Evolutionary conservation across 768 basidiomycete genomes (phyloP).

Genomic region (Wakefieldia striispora): DNA sequence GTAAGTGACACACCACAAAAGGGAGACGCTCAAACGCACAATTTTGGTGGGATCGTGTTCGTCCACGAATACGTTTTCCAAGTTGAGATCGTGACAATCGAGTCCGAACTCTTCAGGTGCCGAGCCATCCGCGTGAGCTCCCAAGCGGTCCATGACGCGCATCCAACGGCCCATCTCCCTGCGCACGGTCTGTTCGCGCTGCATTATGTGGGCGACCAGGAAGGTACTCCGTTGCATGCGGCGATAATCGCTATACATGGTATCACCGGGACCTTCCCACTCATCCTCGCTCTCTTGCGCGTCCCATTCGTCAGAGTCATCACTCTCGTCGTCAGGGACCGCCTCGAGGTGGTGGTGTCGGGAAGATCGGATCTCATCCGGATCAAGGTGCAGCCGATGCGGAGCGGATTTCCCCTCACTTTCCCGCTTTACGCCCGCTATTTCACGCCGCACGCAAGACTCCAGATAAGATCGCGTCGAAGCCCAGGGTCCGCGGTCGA

Average conservation of each 20-base stretch:
- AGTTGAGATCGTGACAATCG: constrained; percentile 82
- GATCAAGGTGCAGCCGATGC: constrained; percentile 77
- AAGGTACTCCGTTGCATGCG: constrained; percentile 80
- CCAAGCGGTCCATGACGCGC: constrained; percentile 61
- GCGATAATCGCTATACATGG: constrained; percentile 81
- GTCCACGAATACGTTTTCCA: constrained; percentile 86
- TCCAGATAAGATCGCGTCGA: constrained; percentile 56
- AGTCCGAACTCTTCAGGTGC: constrained; percentile 65
- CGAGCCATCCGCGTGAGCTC: constrained; percentile 30
- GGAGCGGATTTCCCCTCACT: constrained; percentile 75
- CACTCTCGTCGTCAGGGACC: constrained; percentile 70
- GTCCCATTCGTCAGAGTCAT: constrained; percentile 78
- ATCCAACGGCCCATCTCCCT: constrained; percentile 74
- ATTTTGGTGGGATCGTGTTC: constrained; percentile 62
- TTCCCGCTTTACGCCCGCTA: constrained; percentile 69
- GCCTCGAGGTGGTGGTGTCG: constrained; percentile 67
- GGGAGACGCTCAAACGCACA: constrained; percentile 42
- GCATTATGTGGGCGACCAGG: constrained; percentile 64
- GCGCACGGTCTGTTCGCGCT: constrained; percentile 60
- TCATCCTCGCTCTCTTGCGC: constrained; percentile 78
- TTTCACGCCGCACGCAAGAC: constrained; percentile 71
- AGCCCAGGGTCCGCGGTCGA: constrained; percentile 80
- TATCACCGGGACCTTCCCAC: constrained; percentile 69
- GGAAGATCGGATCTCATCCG: constrained; percentile 69
- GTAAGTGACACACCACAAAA: background rate